Conservation (phyloP, 2,329 filamentous ascomycete genomes). For the Fusarium sp. region DNA sequence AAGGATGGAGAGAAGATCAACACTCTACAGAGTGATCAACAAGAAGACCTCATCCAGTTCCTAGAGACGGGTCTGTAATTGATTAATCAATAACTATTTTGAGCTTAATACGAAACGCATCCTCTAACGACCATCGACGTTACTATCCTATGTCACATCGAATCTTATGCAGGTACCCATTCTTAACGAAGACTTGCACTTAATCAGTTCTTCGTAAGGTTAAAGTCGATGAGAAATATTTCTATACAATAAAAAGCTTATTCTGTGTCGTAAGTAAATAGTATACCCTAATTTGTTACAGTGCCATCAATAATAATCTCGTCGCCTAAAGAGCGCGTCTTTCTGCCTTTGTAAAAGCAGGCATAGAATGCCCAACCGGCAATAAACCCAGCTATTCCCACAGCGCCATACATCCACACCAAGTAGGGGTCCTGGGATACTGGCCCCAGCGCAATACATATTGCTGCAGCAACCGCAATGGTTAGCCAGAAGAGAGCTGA, state of each 20-base stretch:
- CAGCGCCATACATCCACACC: constrained; percentile 18
- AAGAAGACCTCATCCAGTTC: constrained; percentile 25
- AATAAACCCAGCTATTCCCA: constrained; percentile 6
- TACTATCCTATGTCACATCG: too few relatives aligned
- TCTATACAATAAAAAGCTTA: too few relatives aligned
- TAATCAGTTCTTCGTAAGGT: too few relatives aligned
- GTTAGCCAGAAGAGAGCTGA: constrained; percentile 19
- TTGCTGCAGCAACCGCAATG: constrained; percentile 7
- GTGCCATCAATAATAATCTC: constrained; percentile 2
- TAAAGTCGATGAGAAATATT: too few relatives aligned
- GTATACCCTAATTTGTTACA: neutral
- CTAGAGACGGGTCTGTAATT: constrained; percentile 26
- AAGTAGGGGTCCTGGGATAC: constrained; percentile 11
- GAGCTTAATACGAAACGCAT: too few relatives aligned
- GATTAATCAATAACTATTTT: neutral
- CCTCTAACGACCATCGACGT: too few relatives aligned
- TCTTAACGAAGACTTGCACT: too few relatives aligned
- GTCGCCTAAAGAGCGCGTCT: neutral
- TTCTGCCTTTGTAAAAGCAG: constrained; percentile 8
- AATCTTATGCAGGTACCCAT: too few relatives aligned
- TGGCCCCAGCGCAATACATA: constrained; percentile 1
- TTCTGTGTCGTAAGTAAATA: too few relatives aligned
- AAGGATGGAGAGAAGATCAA: constrained; percentile 33
- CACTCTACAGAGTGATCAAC: constrained; percentile 19
- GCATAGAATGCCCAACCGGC: constrained; percentile 9